These are phyloP conservation scores for Aureobasidium uvarum DNA, from an alignment of 2,329 filamentous ascomycete species.

Conservation along the genomic window DNA sequence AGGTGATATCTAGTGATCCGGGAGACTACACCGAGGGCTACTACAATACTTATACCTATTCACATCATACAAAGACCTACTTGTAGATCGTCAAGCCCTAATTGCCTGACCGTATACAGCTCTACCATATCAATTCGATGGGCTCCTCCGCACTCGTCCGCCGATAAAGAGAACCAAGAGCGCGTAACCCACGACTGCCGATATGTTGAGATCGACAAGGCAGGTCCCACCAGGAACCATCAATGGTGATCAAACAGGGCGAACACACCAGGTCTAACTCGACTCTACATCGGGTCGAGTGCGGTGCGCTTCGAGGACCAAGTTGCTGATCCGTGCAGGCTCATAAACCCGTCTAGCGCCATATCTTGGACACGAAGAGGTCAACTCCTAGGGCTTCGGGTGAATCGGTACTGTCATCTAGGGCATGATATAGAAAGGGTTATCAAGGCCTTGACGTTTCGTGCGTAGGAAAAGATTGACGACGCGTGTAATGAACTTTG, in stretches of 20 bases:
- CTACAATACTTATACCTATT: constrained; percentile 8
- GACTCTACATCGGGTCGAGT: neutral
- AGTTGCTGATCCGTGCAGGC: constrained; percentile 1
- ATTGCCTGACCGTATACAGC: neutral
- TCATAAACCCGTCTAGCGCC: neutral
- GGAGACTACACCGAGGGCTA: neutral
- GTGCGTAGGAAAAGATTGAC: neutral
- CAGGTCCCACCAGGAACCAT: neutral
- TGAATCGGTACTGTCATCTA: neutral
- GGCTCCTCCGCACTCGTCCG: constrained; percentile 3
- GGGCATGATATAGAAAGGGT: constrained; percentile 1
- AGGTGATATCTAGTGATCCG: constrained; percentile 17
- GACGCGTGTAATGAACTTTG: neutral
- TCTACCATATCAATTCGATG: neutral
- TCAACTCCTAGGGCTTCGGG: neutral
- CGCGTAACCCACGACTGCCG: neutral
- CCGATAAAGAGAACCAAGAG: neutral
- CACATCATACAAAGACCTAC: neutral
- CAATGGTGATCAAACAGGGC: constrained; percentile 2
- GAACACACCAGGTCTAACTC: neutral
- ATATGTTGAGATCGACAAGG: neutral
- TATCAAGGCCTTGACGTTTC: neutral
- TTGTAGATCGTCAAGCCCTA: constrained; percentile 8
- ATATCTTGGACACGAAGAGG: neutral
- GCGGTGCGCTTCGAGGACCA: neutral